A percentile compares a stretch with the other conserved stretches of the same genome.
phyloP scores from a whole-genome alignment of 1,284 basidiomycete species.

The Paramarasmius palmivorus region DNA sequence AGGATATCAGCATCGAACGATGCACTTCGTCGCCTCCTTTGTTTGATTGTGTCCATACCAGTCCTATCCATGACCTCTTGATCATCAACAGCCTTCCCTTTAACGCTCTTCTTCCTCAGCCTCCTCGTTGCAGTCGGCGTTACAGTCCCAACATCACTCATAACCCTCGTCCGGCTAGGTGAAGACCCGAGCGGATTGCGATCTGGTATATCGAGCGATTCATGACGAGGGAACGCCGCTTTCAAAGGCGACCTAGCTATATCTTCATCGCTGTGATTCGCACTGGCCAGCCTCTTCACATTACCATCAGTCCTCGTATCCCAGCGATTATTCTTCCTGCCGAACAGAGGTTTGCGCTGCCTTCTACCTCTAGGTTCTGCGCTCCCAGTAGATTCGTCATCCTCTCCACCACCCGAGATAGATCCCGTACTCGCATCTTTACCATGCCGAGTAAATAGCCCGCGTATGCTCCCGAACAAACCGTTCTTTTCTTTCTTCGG shows the following conservation, averaged over 20 bases:
- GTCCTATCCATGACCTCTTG: constrained; percentile 20
- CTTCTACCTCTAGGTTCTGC: constrained; percentile 13
- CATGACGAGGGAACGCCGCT: background rate
- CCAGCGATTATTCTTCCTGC: constrained; percentile 31
- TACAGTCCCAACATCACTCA: constrained; percentile 20
- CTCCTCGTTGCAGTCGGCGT: constrained; percentile 14
- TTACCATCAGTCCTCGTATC: constrained; percentile 51
- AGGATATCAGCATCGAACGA: constrained; percentile 9
- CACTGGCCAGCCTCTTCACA: constrained; percentile 31
- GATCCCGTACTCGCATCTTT: background rate
- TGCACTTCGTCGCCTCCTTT: constrained; percentile 19
- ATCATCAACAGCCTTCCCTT: constrained; percentile 19
- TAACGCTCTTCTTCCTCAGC: constrained; percentile 23
- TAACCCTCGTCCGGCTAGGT: constrained; percentile 18
- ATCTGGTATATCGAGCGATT: background rate
- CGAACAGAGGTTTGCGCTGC: constrained; percentile 21
- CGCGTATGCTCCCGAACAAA: constrained; percentile 42
- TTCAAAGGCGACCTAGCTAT: constrained; percentile 2
- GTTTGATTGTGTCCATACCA: constrained; percentile 14
- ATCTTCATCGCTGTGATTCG: constrained; percentile 24
- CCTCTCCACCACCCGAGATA: constrained; percentile 12
- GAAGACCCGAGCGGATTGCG: constrained; percentile 2
- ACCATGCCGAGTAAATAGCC: constrained; percentile 33
- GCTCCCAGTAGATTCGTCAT: constrained; percentile 13
- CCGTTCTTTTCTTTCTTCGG: constrained; percentile 14